Conservation (phyloP, 2,329 filamentous ascomycete species). For the Pezicula neosporulosa region DNA sequence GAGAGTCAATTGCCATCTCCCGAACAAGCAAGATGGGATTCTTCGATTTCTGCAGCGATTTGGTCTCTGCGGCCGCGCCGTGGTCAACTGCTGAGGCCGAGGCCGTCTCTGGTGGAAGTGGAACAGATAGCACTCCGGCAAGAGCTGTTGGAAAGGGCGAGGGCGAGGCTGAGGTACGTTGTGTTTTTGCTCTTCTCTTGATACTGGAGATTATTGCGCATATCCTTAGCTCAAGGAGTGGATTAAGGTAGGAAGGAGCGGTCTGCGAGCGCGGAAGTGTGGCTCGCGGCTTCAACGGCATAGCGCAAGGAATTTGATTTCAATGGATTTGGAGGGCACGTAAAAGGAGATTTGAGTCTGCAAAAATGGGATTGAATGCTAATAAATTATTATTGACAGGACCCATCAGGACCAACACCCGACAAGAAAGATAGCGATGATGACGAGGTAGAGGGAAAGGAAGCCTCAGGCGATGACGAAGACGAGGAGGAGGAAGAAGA, state of each 20-base stretch:
- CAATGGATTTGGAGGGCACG: not conserved
- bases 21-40: conserved; percentile 52
- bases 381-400: conserved; percentile 8
- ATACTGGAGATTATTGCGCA: not conserved
- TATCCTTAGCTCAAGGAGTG: not conserved
- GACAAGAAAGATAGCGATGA: conserved; percentile 33
- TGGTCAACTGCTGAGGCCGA: conserved; percentile 64
- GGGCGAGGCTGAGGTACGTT: conserved; percentile 33
- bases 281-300: not conserved
- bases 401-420: conserved; percentile 9
- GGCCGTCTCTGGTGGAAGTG: conserved; percentile 31
- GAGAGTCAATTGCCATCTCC: not conserved
- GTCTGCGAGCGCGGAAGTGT: not conserved
- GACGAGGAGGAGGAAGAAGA: conserved; percentile 55
- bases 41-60: conserved; percentile 62
- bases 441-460: conserved; percentile 39
- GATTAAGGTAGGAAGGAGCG: not conserved
- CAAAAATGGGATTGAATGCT: not conserved
- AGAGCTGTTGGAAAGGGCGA: conserved; percentile 46
- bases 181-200: conserved; percentile 22
- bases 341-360: not conserved
- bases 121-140: conserved; percentile 26
- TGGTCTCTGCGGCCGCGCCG: conserved; percentile 62
- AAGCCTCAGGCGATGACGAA: conserved; percentile 42
- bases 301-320: too few species aligned